phyloP scores from a whole-genome alignment of 1,284 basidiomycete species.

The Filobasidium uniguttulatum region DNA sequence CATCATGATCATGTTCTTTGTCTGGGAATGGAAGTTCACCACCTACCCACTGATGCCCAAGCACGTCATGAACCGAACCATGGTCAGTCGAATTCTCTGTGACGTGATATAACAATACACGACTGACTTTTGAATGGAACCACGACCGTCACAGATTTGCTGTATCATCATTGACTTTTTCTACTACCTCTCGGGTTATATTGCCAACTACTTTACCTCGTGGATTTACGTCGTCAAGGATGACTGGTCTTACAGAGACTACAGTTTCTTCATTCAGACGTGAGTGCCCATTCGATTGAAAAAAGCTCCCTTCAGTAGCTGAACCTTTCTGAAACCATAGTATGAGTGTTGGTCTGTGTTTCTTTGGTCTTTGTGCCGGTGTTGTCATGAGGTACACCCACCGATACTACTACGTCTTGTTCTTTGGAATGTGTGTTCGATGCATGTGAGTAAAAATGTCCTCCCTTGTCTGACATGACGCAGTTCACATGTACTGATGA shows the following conservation, averaged over 20 bases:
- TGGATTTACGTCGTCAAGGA: conserved; percentile 34
- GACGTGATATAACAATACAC: neutral
- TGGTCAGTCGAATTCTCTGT: conserved; percentile 17
- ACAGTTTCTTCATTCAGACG: conserved; percentile 25
- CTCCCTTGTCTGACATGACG: neutral
- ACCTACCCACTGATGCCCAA: conserved; percentile 35
- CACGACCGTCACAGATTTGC: conserved; percentile 12
- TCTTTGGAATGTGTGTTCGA: conserved; percentile 23
- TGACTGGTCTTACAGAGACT: conserved; percentile 21
- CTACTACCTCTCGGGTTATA: conserved; percentile 31
- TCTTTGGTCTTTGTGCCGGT: conserved; percentile 33
- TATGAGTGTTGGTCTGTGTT: conserved; percentile 29
- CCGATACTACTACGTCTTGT: conserved; percentile 36
- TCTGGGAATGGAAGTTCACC: conserved; percentile 35
- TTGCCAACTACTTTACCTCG: conserved; percentile 34
- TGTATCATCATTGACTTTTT: conserved; percentile 32
- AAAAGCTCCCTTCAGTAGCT: neutral
- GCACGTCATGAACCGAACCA: conserved; percentile 37
- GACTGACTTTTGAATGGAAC: no score
- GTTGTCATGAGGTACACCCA: conserved; percentile 33
- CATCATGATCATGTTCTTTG: conserved; percentile 29
- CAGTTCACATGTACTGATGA: neutral
- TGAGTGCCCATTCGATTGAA: conserved; percentile 11
- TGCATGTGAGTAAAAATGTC: conserved; percentile 17
- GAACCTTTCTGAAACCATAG: conserved; percentile 5